Conservation (phyloP, 768 basidiomycete genomes). For the Suillus cothurnatus region DNA sequence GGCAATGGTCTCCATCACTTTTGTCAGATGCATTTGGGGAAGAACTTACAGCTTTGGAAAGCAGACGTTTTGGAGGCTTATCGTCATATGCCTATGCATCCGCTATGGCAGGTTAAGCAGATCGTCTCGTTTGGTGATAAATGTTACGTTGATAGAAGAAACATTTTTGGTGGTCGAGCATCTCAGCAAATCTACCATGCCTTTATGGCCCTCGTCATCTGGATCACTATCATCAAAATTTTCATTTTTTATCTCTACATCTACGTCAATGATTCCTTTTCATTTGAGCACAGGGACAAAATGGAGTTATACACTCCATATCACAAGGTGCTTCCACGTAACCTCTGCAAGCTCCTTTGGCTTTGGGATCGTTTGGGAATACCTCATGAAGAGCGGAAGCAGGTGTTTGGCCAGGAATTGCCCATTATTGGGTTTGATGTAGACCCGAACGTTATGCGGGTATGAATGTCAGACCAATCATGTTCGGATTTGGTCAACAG, state of each 20-base stretch:
- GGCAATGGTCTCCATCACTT: no score
- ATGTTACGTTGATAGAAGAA: conserved; percentile 24
- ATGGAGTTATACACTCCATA: no score
- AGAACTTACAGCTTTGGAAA: no score
- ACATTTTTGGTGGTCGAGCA: conserved; percentile 26
- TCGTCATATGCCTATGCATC: conserved; percentile 37
- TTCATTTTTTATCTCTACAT: conserved; percentile 19
- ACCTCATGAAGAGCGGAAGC: conserved; percentile 34
- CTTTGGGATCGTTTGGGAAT: conserved; percentile 34
- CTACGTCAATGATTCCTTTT: conserved; percentile 13
- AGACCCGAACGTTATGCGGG: conserved; percentile 27
- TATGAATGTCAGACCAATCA: conserved; percentile 20
- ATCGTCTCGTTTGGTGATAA: conserved; percentile 27
- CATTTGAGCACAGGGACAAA: no score
- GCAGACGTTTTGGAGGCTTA: conserved; percentile 43
- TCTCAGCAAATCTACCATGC: conserved; percentile 14
- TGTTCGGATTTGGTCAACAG: neutral
- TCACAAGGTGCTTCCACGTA: no score
- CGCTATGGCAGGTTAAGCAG: conserved; percentile 45
- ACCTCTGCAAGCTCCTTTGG: conserved; percentile 19
- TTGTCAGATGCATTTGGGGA: no score
- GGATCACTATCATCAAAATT: neutral
- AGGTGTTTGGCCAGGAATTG: conserved; percentile 29
- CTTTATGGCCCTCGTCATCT: no score
- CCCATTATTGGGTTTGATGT: conserved; percentile 39